These are phyloP conservation scores for Eutrema japonicum DNA, from an alignment of 345 rosid genomes.

Conservation along the genomic window DNA sequence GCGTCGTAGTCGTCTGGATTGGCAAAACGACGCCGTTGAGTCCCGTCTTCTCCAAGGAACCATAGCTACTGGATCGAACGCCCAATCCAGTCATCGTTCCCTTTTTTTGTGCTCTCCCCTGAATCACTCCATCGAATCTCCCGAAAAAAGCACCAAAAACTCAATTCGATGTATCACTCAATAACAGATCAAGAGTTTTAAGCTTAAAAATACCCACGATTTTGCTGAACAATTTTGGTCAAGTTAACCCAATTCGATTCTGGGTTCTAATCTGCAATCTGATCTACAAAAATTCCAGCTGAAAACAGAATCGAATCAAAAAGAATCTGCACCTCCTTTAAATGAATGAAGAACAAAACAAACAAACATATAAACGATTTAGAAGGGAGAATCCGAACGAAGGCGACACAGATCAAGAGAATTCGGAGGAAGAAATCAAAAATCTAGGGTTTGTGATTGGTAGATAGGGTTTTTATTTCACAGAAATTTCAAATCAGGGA, in stretches of 20 bases:
- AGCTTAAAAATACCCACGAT: constrained; percentile 20
- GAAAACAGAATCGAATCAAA: constrained; percentile 17
- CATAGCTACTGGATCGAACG: constrained; percentile 84
- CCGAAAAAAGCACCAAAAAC: background rate
- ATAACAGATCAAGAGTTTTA: constrained; percentile 31
- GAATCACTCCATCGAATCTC: constrained; percentile 50
- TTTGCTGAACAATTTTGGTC: constrained; percentile 10
- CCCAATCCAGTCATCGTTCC: constrained; percentile 74
- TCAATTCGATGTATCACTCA: constrained; percentile 24
- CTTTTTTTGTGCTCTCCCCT: constrained; percentile 1
- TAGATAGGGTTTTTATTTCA: constrained; percentile 39
- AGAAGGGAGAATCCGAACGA: constrained; percentile 5
- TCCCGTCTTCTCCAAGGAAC: constrained; percentile 76
- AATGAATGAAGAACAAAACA: background rate
- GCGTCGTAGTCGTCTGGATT: constrained; percentile 49
- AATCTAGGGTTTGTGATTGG: constrained; percentile 54
- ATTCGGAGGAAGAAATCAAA: background rate
- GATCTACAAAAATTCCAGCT: constrained; percentile 34
- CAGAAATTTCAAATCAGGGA: constrained; percentile 30
- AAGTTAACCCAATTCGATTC: constrained; percentile 24
- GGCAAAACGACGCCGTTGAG: constrained; percentile 60
- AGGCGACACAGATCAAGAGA: constrained; percentile 35
- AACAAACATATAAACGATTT: background rate
- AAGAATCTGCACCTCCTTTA: constrained; percentile 5
- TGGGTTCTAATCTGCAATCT: constrained; percentile 21